These are phyloP conservation scores for Mortierella sp. DNA, from an alignment of 371 early-diverging fungal species.

Conservation along the genomic window DNA sequence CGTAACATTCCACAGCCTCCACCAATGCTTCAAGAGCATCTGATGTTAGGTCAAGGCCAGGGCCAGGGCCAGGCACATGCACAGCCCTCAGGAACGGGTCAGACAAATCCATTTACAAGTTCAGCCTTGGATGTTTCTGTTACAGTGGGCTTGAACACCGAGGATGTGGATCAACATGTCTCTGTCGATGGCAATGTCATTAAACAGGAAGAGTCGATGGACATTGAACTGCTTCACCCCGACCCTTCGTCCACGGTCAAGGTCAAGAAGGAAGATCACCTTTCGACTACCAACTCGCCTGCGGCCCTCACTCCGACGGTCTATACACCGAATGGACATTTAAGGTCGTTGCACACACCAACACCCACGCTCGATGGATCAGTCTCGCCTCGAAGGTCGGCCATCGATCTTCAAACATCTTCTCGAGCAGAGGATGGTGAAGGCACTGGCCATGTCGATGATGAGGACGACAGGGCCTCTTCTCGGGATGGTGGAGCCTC, in stretches of 20 bases:
- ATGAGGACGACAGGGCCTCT: not conserved
- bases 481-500: not conserved
- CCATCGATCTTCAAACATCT: conserved; percentile 1
- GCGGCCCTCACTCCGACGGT: conserved; percentile 21
- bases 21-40: conserved; percentile 2
- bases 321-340: conserved; percentile 20
- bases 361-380: not conserved
- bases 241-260: conserved; percentile 8
- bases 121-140: not conserved
- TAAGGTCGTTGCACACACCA: conserved; percentile 15
- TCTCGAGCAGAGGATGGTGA: no score
- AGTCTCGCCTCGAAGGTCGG: not conserved
- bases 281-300: conserved; percentile 19
- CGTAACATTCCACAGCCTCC: not conserved
- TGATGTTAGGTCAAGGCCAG: not conserved
- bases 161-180: not conserved
- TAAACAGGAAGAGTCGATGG: conserved; percentile 27
- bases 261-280: conserved; percentile 33
- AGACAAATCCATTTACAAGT: not conserved
- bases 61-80: not conserved
- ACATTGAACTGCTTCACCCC: conserved; percentile 15
- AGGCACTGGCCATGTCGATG: no score
- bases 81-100: not conserved
- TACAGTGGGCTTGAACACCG: not conserved
- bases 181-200: not conserved